Percentiles rank a stretch among this genome's conserved stretches.
These are phyloP conservation scores for Tubosaeta sp. DNA, from an alignment of 768 basidiomycete genomes.

Conservation along the genomic window DNA sequence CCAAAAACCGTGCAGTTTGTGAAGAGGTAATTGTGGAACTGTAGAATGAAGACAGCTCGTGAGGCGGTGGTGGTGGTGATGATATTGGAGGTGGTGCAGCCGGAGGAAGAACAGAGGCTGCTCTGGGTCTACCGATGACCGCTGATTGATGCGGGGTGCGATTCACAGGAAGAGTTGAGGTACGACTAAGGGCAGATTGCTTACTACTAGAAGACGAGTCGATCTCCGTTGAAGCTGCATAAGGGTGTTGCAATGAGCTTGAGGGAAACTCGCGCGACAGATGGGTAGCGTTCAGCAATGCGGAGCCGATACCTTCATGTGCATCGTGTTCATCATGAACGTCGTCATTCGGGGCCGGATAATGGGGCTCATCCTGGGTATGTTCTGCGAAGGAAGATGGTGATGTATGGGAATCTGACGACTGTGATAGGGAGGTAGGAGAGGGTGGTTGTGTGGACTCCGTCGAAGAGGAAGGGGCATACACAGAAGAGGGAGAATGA, in stretches of 20 bases:
- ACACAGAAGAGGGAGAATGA: slow-evolving; percentile 54
- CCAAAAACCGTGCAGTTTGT: slow-evolving; percentile 31
- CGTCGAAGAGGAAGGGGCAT: slow-evolving; percentile 39
- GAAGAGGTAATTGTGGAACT: slow-evolving; percentile 29
- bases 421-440: slow-evolving; percentile 31
- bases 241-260: slow-evolving; percentile 41
- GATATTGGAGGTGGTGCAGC: slow-evolving; percentile 60
- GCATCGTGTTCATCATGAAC: slow-evolving; percentile 34
- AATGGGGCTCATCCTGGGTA: slow-evolving; percentile 35
- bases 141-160: slow-evolving; percentile 25
- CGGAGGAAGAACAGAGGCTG: slow-evolving; percentile 60
- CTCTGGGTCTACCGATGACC: slow-evolving; percentile 41
- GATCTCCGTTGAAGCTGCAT: slow-evolving; percentile 40
- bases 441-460: slow-evolving; percentile 37
- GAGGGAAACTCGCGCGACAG: slow-evolving; percentile 28
- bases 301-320: slow-evolving; percentile 43
- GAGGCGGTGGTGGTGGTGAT: slow-evolving; percentile 56
- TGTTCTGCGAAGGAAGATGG: slow-evolving; percentile 40
- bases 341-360: slow-evolving; percentile 17
- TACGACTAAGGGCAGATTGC: slow-evolving; percentile 29
- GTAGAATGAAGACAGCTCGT: slow-evolving; percentile 31
- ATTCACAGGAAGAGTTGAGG: slow-evolving; percentile 32
- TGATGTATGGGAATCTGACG: slow-evolving; percentile 49
- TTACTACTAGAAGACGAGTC: slow-evolving; percentile 30
- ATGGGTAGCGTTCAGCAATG: slow-evolving; percentile 36